Percentiles rank a stretch among this genome's conserved stretches.
These are phyloP conservation scores for Quillaja saponaria DNA, from an alignment of 306 rosid genomes.

Conservation along the genomic window DNA sequence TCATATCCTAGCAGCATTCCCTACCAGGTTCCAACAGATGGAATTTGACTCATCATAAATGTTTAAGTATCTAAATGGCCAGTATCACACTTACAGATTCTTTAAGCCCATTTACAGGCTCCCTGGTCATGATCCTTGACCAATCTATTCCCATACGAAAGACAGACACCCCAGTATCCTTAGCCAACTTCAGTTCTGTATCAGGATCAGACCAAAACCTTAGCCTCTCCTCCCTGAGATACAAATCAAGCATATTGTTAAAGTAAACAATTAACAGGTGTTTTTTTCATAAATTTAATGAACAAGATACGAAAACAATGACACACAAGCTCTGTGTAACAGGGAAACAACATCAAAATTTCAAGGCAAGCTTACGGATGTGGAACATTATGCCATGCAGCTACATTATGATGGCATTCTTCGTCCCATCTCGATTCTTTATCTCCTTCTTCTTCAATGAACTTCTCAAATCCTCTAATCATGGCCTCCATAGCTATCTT, in stretches of 20 bases:
- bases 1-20: too few species aligned
- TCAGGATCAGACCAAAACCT: conserved; percentile 99
- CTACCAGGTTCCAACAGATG: conserved; percentile 10
- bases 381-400: conserved; percentile 96
- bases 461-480: conserved; percentile 78
- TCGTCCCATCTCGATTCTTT: conserved; percentile 33
- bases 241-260: conserved; percentile 33
- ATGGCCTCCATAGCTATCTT: conserved; percentile 91
- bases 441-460: conserved; percentile 47
- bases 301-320: too few species aligned
- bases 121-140: conserved; percentile 84
- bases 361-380: conserved; percentile 61
- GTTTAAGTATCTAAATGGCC: conserved; percentile 21
- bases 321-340: too few species aligned
- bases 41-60: conserved; percentile 22
- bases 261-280: too few species aligned
- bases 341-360: conserved; percentile 1
- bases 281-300: too few species aligned
- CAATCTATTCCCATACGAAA: conserved; percentile 98
- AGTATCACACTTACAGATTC: conserved; percentile 59
- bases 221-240: conserved; percentile 87
- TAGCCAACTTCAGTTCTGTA: conserved; percentile 80
- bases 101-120: conserved; percentile 66
- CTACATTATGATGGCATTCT: conserved; percentile 61
- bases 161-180: conserved; percentile 75